phyloP scores from a whole-genome alignment of 2,329 filamentous ascomycete species.

The Dryadomyces quercivorus region DNA sequence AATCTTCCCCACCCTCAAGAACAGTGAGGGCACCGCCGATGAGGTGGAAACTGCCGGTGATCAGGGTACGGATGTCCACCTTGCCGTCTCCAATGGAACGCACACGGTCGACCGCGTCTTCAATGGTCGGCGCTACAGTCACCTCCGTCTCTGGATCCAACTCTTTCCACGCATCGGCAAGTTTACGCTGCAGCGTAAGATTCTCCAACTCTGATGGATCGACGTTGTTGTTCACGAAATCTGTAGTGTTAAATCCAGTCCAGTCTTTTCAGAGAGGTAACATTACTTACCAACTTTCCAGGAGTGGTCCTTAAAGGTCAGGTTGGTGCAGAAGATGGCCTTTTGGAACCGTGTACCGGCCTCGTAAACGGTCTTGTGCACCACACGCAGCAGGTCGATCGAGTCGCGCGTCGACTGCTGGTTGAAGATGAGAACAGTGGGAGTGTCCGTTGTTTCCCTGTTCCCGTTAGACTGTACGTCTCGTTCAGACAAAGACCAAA shows the following conservation, averaged over 20 bases:
- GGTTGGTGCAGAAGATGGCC: conserved; percentile 37
- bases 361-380: conserved; percentile 26
- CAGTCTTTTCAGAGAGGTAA: background rate
- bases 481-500: background rate
- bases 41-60: conserved; percentile 36
- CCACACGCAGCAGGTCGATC: conserved; percentile 46
- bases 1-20: conserved; percentile 9
- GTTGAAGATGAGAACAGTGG: conserved; percentile 66
- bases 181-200: conserved; percentile 36
- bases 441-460: background rate
- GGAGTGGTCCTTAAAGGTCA: conserved; percentile 33
- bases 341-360: conserved; percentile 45
- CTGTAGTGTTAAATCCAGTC: conserved; percentile 15
- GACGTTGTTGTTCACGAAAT: conserved; percentile 45
- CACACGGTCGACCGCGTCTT: conserved; percentile 37
- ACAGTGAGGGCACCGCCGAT: conserved; percentile 26
- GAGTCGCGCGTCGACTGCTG: conserved; percentile 75
- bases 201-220: conserved; percentile 36
- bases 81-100: conserved; percentile 5
- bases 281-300: conserved; percentile 29
- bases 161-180: conserved; percentile 35
- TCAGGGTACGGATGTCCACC: conserved; percentile 18
- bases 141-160: conserved; percentile 33
- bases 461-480: background rate
- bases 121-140: conserved; percentile 36